phyloP scores from a whole-genome alignment of 768 basidiomycete genomes.

The Kwoniella shandongensis region DNA sequence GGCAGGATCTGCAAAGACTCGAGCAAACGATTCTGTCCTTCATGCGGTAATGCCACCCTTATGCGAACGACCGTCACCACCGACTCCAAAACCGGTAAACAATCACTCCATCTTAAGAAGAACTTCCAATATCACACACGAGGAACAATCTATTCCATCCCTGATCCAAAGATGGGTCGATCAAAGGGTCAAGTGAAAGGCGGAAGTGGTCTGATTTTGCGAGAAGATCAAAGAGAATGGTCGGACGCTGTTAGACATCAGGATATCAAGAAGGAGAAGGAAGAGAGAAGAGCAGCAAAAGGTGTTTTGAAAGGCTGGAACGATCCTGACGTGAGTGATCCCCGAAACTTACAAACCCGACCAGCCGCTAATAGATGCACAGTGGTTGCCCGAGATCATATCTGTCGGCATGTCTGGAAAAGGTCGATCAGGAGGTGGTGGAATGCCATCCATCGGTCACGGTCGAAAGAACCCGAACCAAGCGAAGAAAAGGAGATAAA shows the following conservation, averaged over 20 bases:
- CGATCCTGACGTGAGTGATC: constrained; percentile 70
- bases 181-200: constrained; percentile 70
- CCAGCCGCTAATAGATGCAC: background rate
- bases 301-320: constrained; percentile 69
- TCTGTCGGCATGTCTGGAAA: constrained; percentile 60
- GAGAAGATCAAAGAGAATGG: constrained; percentile 91
- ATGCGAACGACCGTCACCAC: constrained; percentile 88
- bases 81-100: constrained; percentile 55
- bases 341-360: background rate
- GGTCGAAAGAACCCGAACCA: constrained; percentile 91
- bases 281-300: constrained; percentile 67
- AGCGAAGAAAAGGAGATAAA: constrained; percentile 57
- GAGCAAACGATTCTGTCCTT: constrained; percentile 93
- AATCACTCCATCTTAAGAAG: constrained; percentile 88
- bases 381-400: constrained; percentile 53
- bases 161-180: constrained; percentile 80
- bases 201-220: constrained; percentile 78
- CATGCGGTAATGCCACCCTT: constrained; percentile 89
- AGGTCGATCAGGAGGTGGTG: constrained; percentile 62
- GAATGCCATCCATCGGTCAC: constrained; percentile 78
- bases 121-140: constrained; percentile 93
- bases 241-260: constrained; percentile 74
- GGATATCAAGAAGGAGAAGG: constrained; percentile 71
- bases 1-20: constrained; percentile 89
- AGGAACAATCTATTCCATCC: constrained; percentile 89